Percentiles rank a stretch among this genome's conserved stretches.
Conservation (phyloP, 2,329 filamentous ascomycete species). For the Fusarium nurragi region DNA sequence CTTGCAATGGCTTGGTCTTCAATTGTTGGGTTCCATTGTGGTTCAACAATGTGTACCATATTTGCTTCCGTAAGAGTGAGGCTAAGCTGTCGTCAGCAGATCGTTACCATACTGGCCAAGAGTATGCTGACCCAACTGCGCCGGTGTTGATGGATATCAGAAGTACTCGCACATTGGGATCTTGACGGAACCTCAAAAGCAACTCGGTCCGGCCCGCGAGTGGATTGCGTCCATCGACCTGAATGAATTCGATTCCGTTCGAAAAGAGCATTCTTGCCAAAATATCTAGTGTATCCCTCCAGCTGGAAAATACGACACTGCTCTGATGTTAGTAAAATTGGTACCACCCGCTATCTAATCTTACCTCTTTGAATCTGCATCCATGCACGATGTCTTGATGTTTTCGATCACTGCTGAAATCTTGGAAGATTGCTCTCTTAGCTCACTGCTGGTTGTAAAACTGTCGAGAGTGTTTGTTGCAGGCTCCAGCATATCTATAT, state of each 20-base stretch:
- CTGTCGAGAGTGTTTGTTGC: rapidly evolving
- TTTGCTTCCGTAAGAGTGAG: slow-evolving; percentile 15
- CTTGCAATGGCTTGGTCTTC: slow-evolving; percentile 21
- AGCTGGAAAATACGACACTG: slow-evolving; percentile 2
- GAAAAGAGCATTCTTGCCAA: rapidly evolving
- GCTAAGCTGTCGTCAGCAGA: not conserved
- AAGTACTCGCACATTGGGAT: not conserved
- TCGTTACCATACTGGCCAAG: rapidly evolving
- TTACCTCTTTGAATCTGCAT: not conserved
- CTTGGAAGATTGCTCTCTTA: not conserved
- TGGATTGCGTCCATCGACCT: not conserved
- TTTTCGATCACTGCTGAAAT: slow-evolving; percentile 2
- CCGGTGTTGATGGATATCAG: slow-evolving; percentile 20
- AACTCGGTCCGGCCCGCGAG: not conserved
- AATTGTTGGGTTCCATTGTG: slow-evolving; percentile 22
- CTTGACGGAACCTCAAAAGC: not conserved
- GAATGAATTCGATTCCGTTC: not conserved
- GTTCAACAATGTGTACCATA: slow-evolving; percentile 13
- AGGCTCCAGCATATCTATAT: rapidly evolving
- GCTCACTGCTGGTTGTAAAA: rapidly evolving
- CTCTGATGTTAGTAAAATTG: rapidly evolving
- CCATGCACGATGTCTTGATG: not conserved
- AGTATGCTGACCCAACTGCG: not conserved
- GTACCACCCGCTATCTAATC: rapidly evolving
- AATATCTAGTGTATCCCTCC: slow-evolving; percentile 1